phyloP scores from a whole-genome alignment of 106 monocot genomes.

The Narthecium ossifragum region DNA sequence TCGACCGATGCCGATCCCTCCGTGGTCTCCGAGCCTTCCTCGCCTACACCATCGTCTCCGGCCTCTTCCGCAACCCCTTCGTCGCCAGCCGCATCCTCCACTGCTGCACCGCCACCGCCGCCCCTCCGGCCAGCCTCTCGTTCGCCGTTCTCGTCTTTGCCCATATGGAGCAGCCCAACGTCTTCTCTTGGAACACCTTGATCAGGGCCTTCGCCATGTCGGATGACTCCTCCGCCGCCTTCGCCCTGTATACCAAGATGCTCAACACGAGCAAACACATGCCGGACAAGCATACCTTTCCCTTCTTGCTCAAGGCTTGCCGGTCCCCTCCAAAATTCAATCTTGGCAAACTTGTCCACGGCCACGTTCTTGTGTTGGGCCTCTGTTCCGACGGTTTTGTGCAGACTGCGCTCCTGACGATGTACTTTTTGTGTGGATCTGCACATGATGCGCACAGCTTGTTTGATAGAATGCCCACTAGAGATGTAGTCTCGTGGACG shows the following conservation, averaged over 20 bases:
- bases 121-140: constrained; percentile 1
- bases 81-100: constrained; percentile 47
- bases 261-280: constrained; percentile 14
- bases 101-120: neutral
- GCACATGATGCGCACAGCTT: neutral
- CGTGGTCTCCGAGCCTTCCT: constrained; percentile 23
- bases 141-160: constrained; percentile 23
- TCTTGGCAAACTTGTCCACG: constrained; percentile 30
- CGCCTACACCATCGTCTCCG: constrained; percentile 46
- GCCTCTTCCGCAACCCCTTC: constrained; percentile 57
- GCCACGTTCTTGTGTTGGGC: constrained; percentile 24
- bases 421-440: neutral
- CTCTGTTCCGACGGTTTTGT: constrained; percentile 31
- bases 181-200: constrained; percentile 69
- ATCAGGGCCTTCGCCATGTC: constrained; percentile 26
- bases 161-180: constrained; percentile 23
- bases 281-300: constrained; percentile 52
- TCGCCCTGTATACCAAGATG: constrained; percentile 42
- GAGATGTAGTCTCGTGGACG: neutral
- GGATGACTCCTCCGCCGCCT: neutral
- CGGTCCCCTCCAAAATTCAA: neutral
- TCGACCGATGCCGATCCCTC: constrained; percentile 26
- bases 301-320: constrained; percentile 43
- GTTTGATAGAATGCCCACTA: neutral
- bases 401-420: constrained; percentile 35